phyloP scores from a whole-genome alignment of 2,329 filamentous ascomycete genomes.

The Fusarium burgessii region DNA sequence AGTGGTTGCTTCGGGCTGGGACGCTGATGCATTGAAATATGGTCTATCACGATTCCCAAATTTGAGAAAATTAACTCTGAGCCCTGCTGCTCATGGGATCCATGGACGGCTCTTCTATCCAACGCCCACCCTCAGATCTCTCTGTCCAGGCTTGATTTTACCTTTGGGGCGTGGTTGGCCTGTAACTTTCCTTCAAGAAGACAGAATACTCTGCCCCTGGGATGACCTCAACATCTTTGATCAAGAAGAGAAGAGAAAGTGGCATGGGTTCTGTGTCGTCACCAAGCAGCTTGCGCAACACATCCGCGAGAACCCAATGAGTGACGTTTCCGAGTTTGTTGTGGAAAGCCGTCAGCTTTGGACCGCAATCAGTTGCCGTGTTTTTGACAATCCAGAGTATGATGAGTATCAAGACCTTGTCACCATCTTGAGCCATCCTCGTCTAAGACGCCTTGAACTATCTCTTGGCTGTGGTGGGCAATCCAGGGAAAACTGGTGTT shows the following conservation, averaged over 20 bases:
- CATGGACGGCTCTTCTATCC: conserved; percentile 53
- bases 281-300: conserved; percentile 43
- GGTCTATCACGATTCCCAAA: conserved; percentile 49
- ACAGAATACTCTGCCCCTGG: not conserved
- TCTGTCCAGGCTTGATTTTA: conserved; percentile 53
- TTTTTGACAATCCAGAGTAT: not conserved
- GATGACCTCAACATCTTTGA: not conserved
- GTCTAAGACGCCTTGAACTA: conserved; percentile 12
- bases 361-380: conserved; percentile 45
- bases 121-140: conserved; percentile 36
- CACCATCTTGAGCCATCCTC: not conserved
- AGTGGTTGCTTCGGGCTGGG: conserved; percentile 44
- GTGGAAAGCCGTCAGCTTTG: conserved; percentile 48
- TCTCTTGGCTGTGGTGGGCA: not conserved
- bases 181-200: too few species aligned
- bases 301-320: not conserved
- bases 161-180: conserved; percentile 50
- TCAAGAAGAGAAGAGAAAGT: conserved; percentile 3
- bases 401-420: conserved; percentile 12
- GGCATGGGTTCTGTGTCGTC: conserved; percentile 49
- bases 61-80: conserved; percentile 54
- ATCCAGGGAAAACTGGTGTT: not conserved
- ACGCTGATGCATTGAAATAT: conserved; percentile 50
- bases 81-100: conserved; percentile 54
- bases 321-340: conserved; percentile 50